Evolutionary conservation across 768 basidiomycete species (phyloP), one percentile per base, ranked within the genome.

Genomic region (Clitopilus hobsonii): DNA sequence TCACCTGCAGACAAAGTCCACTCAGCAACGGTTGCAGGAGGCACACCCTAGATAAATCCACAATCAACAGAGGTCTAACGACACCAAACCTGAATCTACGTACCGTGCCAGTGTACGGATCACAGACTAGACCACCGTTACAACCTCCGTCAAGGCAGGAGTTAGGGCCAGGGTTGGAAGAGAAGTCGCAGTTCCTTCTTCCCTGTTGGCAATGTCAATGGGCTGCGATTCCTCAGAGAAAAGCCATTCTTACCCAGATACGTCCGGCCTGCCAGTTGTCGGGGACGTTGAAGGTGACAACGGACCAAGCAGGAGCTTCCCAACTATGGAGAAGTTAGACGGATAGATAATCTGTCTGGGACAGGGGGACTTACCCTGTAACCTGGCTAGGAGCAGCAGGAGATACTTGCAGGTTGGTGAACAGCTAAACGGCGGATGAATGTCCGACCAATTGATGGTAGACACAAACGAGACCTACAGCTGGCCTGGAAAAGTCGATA

Each of bases 111-210:
- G 75, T 76, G 28, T 63, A 61, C 10, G 72, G 57, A 60, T 79
- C 80, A 57, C 88, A 88, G 7, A 72, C 61, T 7, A 89, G 69
- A 30, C 87, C 88, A 13, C 88, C 86, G 55, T 83, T 85, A 63
- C 87, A 89, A 49, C 85, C 85, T 30, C 87, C 87, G 54, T 77
- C 75, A n/a, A 82, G 58, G 58, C 87, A 89, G 13, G 83, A 82
- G 58, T 76, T 83, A 22, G 78, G 82, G 14, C 78, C 77, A 36
- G 74, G 75, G 61, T 76, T 75, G 38, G 59, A 69, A 51, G 67
- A 71, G 62, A 89, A 89, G 66, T 87, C 70, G 59, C 88, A 88
- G 61, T 85, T 67, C n/a, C 82, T 79, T 24, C 85, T 79, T 47
- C 70, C 86, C 89, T 86, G 76, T 54, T 24, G 5, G 50, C 26